Evolutionary conservation across 2,329 filamentous ascomycete species (phyloP).

Genomic region (Aspergillus novofumigatus): DNA sequence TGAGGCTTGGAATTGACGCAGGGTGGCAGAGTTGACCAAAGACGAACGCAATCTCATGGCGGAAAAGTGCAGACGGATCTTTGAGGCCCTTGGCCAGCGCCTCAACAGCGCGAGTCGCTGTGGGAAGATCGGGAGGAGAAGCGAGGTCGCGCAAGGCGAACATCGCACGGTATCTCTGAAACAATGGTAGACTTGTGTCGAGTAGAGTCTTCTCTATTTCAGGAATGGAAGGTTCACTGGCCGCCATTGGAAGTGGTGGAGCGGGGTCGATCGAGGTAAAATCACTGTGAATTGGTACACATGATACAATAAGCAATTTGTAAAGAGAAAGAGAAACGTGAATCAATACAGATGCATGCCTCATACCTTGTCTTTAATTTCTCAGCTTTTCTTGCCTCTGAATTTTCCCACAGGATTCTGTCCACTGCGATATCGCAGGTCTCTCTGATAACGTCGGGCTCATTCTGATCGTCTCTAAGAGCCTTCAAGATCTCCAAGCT

Average conservation of each 20-base stretch:
- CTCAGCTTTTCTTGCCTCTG: constrained; percentile 65
- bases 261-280: constrained; percentile 95
- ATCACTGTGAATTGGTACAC: constrained; percentile 57
- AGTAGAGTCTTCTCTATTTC: constrained; percentile 74
- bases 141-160: constrained; percentile 93
- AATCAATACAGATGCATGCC: constrained; percentile 5
- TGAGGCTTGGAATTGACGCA: constrained; percentile 89
- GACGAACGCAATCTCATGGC: constrained; percentile 97
- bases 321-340: constrained; percentile 8
- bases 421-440: constrained; percentile 97
- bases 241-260: constrained; percentile 73
- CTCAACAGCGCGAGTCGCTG: constrained; percentile 79
- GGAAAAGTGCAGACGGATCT: constrained; percentile 87
- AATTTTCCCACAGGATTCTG: constrained; percentile 89
- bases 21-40: constrained; percentile 95
- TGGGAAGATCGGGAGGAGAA: constrained; percentile 85
- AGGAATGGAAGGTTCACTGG: constrained; percentile 60
- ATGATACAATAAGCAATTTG: constrained; percentile 20
- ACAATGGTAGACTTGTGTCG: constrained; percentile 73
- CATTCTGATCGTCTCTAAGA: constrained; percentile 69
- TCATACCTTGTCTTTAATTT: constrained; percentile 74
- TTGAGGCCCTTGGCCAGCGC: constrained; percentile 80
- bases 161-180: constrained; percentile 95
- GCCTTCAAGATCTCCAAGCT: constrained; percentile 70
- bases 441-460: constrained; percentile 80